These are phyloP conservation scores for Solanum infundibuliforme DNA, from an alignment of 257 asterid genomes.

Conservation along the genomic window DNA sequence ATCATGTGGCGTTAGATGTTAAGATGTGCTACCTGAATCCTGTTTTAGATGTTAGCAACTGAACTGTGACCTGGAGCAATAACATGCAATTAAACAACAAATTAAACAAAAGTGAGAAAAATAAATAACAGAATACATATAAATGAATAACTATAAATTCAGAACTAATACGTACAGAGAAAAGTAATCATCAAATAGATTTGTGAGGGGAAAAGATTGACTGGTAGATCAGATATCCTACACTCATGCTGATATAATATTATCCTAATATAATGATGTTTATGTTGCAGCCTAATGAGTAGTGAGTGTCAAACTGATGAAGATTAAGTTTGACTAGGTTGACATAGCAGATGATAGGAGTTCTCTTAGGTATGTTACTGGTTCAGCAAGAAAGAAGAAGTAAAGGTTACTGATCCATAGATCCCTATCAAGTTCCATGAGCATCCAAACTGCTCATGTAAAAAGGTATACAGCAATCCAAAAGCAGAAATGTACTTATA, in stretches of 20 bases:
- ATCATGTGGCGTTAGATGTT: slow-evolving; percentile 9
- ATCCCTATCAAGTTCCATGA: not conserved
- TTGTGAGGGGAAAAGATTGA: not conserved
- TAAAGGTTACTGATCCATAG: not conserved
- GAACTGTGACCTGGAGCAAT: slow-evolving; percentile 70
- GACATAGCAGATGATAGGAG: not conserved
- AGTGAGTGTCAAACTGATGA: not conserved
- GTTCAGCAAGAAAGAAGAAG: not conserved
- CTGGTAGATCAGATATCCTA: not conserved
- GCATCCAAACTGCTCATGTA: not conserved
- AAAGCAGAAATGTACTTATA: not conserved
- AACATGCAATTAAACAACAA: slow-evolving; percentile 11
- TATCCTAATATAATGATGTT: not conserved
- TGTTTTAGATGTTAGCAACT: slow-evolving; percentile 93
- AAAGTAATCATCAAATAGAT: not conserved
- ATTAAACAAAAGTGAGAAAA: not conserved
- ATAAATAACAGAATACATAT: not conserved
- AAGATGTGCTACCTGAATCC: slow-evolving; percentile 73
- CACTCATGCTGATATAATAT: not conserved
- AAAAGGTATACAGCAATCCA: not conserved
- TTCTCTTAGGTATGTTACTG: not conserved
- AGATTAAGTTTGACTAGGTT: not conserved
- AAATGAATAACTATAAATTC: not conserved
- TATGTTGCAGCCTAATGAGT: not conserved
- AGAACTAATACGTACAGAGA: not conserved